Base-by-base conservation (phyloP, 2,329 filamentous ascomycete genomes). In the Alternaria burnsii region DNA sequence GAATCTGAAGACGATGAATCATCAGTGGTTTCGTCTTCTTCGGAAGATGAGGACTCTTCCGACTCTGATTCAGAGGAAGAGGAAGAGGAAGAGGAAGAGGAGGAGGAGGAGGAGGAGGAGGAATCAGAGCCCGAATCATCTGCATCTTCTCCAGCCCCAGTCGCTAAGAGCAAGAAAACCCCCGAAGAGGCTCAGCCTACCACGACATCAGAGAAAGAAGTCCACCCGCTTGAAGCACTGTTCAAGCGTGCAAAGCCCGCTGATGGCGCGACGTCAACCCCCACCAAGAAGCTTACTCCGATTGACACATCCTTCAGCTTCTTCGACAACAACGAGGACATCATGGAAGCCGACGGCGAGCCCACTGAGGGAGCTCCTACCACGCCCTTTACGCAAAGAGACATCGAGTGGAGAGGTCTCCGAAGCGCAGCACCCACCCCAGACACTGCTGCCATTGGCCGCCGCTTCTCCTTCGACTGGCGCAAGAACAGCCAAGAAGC, bases 341-440 rank as follows among this genome's bases (percentile, higher is more conserved):
- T 60, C 9, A 68, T 69, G 54, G 67, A 74, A 16, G 53, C 61
- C 77, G 85, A 79, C 2, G 76, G 81, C 10, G 76, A 79, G 63
- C 74, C 52, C 18, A 53, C 65, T 5, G 63, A 62, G 8, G 68
- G 70, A 26, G 59, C 61, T 1, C 94, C 93, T 12, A 88, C 93
- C 78, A 97, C 94, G 0, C 94, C 94, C 0, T 97, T 89, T 76
- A 92, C 91, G 0, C 88, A 89, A 64, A 87, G 89, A 67, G 94
- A 98, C 67, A 83, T 94, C 30, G 89, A 92, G 69, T 88, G 84
- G 80, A 87, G 93, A 63, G 87, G 86, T 52, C 75, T 91, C n/a
- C 87, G 95, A 57, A 97, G 93, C 75, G 93, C 93, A 6, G 95
- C 95, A 3, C 95, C 95, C 0, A 99, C 95, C 0, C 95, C 95